Evolutionary conservation across 176 grass and related monocot species (phyloP).

Genomic region (Hyparrhenia diplandra): DNA sequence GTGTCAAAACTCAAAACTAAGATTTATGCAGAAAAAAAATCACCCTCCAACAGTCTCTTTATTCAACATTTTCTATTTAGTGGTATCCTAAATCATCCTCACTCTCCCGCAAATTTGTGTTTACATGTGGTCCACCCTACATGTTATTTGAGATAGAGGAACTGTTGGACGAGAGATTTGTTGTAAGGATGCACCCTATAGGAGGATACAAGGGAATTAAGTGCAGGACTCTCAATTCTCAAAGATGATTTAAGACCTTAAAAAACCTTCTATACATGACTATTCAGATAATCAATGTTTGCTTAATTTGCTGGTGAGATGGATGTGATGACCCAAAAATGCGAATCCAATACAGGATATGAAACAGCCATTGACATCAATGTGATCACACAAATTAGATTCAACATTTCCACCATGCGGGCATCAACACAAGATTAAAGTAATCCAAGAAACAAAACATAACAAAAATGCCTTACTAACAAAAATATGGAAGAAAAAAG

Average conservation of each 20-base stretch:
- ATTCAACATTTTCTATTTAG: neutral
- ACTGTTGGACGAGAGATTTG: neutral
- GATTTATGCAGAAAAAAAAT: neutral
- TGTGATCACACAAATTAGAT: neutral
- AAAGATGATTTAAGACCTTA: neutral
- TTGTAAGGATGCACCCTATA: neutral
- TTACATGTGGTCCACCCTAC: neutral
- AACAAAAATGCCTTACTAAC: neutral
- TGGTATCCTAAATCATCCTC: neutral
- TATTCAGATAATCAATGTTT: neutral
- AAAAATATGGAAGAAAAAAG: neutral
- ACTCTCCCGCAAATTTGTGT: neutral
- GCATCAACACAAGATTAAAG: neutral
- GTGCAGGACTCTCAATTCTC: neutral
- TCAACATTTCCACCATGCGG: neutral
- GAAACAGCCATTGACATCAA: neutral
- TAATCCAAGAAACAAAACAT: constrained; percentile 12
- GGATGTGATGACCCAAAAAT: neutral
- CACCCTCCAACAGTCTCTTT: neutral
- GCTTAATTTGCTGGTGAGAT: neutral
- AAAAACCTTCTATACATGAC: neutral
- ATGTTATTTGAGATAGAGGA: neutral
- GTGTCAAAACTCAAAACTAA: neutral
- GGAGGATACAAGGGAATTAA: neutral
- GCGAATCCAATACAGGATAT: neutral